Evolutionary conservation across 441 rosid species (phyloP).

Genomic region (Populus hybrid): DNA sequence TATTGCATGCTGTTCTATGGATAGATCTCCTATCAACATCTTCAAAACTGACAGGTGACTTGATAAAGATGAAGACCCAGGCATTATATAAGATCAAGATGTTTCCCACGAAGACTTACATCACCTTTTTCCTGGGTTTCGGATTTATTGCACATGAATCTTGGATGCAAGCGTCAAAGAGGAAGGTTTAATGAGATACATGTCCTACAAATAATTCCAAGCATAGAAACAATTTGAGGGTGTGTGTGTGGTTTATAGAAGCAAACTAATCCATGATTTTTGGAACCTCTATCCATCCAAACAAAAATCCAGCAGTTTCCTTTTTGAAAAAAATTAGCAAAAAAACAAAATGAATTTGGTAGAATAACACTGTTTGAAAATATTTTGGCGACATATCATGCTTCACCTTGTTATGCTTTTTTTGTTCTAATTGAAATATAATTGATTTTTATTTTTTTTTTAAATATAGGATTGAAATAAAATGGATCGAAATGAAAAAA

Average conservation of each 20-base stretch:
- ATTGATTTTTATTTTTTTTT: no score
- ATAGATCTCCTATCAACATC: conserved; percentile 19
- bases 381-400: no score
- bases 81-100: not conserved
- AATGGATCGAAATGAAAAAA: no score
- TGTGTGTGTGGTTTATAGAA: not conserved
- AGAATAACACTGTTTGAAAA: no score
- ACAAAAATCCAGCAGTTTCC: not conserved
- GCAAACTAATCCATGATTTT: not conserved
- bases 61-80: not conserved
- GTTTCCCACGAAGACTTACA: not conserved
- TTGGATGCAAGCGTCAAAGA: not conserved
- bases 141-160: not conserved
- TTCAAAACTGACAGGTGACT: not conserved
- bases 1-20: not conserved
- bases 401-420: no score
- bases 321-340: no score
- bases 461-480: no score
- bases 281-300: not conserved
- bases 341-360: no score
- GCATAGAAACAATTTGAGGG: not conserved
- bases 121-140: not conserved
- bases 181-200: not conserved
- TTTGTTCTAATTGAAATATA: no score
- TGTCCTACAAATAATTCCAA: not conserved